A percentile compares a stretch with the other conserved stretches of the same genome.
These are phyloP conservation scores for Lactarius vividus DNA, from an alignment of 768 basidiomycete genomes.

Conservation along the genomic window DNA sequence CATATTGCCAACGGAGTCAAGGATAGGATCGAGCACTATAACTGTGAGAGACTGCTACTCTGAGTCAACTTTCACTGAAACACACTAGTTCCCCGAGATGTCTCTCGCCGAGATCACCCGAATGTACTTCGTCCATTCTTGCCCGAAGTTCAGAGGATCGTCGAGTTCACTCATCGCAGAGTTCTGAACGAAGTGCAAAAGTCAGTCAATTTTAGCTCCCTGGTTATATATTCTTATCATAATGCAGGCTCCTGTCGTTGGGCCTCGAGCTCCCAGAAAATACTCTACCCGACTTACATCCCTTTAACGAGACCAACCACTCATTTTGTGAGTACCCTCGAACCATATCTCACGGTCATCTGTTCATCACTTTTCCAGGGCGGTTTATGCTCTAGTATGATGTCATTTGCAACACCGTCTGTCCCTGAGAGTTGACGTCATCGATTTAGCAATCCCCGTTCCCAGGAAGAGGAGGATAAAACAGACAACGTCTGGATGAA, in stretches of 20 bases:
- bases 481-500: conserved; percentile 39
- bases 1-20: conserved; percentile 59
- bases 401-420: background rate
- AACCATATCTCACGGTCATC: background rate
- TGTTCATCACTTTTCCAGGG: conserved; percentile 36
- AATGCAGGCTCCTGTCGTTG: conserved; percentile 45
- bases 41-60: conserved; percentile 40
- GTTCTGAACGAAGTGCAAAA: conserved; percentile 41
- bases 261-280: conserved; percentile 57
- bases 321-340: conserved; percentile 23
- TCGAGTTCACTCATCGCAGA: conserved; percentile 49
- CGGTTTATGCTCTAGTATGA: conserved; percentile 67
- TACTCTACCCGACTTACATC: conserved; percentile 47
- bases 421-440: conserved; percentile 1
- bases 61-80: background rate
- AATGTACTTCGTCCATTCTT: conserved; percentile 48
- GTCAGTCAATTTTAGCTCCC: conserved; percentile 38
- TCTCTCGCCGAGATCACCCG: conserved; percentile 49
- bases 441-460: conserved; percentile 34
- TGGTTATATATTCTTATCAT: background rate
- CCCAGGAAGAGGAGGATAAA: conserved; percentile 35
- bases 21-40: conserved; percentile 65
- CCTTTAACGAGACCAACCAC: conserved; percentile 36
- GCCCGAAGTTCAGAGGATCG: conserved; percentile 51
- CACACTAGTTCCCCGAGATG: conserved; percentile 48